Evolutionary conservation across 2,329 filamentous ascomycete species (phyloP).

Genomic region (Monosporascus sp.): DNA sequence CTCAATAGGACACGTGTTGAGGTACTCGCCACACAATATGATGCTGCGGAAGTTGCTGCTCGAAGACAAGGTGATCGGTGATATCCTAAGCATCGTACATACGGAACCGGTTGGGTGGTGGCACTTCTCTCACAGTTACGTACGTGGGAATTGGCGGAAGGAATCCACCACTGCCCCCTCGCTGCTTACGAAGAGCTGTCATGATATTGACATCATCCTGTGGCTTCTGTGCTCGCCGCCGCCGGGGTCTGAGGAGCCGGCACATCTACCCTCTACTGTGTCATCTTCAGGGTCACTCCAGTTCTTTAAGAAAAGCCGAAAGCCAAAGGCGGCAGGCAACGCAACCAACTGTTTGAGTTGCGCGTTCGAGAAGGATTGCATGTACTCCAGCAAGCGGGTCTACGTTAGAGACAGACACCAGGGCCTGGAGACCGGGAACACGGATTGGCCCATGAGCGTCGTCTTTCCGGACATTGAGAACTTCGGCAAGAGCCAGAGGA

Average conservation of each 20-base stretch:
- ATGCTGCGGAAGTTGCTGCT: conserved; percentile 73
- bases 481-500: conserved; percentile 40
- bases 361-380: conserved; percentile 66
- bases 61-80: conserved; percentile 70
- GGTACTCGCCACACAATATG: conserved; percentile 91
- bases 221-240: conserved; percentile 82
- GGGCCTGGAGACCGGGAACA: conserved; percentile 60
- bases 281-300: conserved; percentile 71
- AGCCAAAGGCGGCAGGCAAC: conserved; percentile 65
- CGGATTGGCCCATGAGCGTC: conserved; percentile 77
- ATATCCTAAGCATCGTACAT: conserved; percentile 81
- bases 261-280: conserved; percentile 72
- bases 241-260: conserved; percentile 35
- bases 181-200: conserved; percentile 89
- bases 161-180: conserved; percentile 72
- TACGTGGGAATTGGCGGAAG: conserved; percentile 90
- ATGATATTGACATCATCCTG: conserved; percentile 88
- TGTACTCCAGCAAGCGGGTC: conserved; percentile 79
- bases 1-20: conserved; percentile 87
- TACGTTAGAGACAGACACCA: conserved; percentile 63
- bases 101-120: conserved; percentile 94
- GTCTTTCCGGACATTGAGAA: conserved; percentile 93
- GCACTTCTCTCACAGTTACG: conserved; percentile 90
- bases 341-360: conserved; percentile 89
- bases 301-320: conserved; percentile 69